Evolutionary conservation across 1,284 basidiomycete species (phyloP).

Genomic region (Malassezia globosa): DNA sequence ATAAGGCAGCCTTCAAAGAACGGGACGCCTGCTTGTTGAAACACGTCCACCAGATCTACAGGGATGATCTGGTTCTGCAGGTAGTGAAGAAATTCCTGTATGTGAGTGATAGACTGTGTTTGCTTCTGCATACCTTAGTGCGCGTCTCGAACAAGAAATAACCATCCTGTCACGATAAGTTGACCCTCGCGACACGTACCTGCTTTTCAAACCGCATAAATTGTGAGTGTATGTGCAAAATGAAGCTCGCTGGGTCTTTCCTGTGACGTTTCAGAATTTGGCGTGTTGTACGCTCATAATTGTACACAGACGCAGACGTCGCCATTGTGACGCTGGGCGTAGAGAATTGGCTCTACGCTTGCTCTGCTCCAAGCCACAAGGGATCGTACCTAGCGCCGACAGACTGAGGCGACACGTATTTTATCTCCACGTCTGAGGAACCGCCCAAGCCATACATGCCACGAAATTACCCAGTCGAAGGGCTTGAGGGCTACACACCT

Average conservation of each 20-base stretch:
- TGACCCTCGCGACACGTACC: conserved; percentile 6
- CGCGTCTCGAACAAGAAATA: conserved; percentile 41
- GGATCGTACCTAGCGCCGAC: neutral
- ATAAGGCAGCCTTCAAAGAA: conserved; percentile 44
- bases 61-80: conserved; percentile 39
- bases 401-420: neutral
- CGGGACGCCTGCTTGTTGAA: conserved; percentile 29
- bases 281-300: conserved; percentile 36
- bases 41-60: conserved; percentile 35
- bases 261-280: conserved; percentile 41
- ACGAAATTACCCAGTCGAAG: too few relatives aligned
- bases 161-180: conserved; percentile 20
- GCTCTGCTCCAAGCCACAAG: neutral
- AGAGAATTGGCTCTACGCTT: too few relatives aligned
- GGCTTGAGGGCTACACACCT: too few relatives aligned
- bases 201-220: conserved; percentile 42
- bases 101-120: neutral
- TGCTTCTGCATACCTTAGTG: conserved; percentile 21
- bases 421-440: neutral
- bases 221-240: conserved; percentile 36
- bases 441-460: too few relatives aligned
- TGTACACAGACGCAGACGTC: conserved; percentile 42
- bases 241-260: conserved; percentile 37
- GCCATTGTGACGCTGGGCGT: conserved; percentile 33
- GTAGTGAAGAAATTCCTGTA: conserved; percentile 30